Conservation (phyloP, 768 basidiomycete species). For the Termitomyces sp. region DNA sequence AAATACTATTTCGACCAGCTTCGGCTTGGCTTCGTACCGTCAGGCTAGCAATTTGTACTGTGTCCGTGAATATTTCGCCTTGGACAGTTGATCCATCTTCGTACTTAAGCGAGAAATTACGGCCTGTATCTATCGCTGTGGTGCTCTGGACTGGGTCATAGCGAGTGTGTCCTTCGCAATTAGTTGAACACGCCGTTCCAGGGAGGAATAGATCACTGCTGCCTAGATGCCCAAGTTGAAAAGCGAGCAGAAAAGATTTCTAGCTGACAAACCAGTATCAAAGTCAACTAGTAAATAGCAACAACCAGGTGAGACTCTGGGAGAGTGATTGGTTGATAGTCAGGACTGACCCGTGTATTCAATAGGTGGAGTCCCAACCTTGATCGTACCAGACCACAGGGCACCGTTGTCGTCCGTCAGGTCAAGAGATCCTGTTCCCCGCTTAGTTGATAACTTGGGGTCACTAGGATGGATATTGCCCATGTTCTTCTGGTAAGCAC, state of each 20-base stretch:
- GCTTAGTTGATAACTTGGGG: slow-evolving; percentile 15
- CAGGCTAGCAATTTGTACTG: slow-evolving; percentile 39
- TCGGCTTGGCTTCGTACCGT: slow-evolving; percentile 19
- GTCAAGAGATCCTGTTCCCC: slow-evolving; percentile 22
- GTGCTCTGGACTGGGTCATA: slow-evolving; percentile 34
- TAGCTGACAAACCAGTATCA: slow-evolving; percentile 34
- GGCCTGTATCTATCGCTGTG: slow-evolving; percentile 26
- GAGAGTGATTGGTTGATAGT: background rate
- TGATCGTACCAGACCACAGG: slow-evolving; percentile 43
- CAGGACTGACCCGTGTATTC: slow-evolving; percentile 31
- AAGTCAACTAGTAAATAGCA: slow-evolving; percentile 35
- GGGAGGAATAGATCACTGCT: slow-evolving; percentile 48
- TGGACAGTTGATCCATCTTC: slow-evolving; percentile 43
- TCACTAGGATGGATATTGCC: slow-evolving; percentile 32
- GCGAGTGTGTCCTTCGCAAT: slow-evolving; percentile 31
- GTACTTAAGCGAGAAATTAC: slow-evolving; percentile 36
- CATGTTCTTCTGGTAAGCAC: slow-evolving; percentile 39
- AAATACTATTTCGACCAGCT: background rate
- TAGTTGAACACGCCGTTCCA: slow-evolving; percentile 26
- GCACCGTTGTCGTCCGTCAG: slow-evolving; percentile 31
- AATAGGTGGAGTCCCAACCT: slow-evolving; percentile 42
- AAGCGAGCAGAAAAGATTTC: background rate
- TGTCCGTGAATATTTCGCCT: slow-evolving; percentile 44
- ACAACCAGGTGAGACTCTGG: too few relatives aligned
- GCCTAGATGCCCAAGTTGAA: slow-evolving; percentile 20